Evolutionary conservation across 2,329 filamentous ascomycete species (phyloP).

Genomic region (Periconia sp.): DNA sequence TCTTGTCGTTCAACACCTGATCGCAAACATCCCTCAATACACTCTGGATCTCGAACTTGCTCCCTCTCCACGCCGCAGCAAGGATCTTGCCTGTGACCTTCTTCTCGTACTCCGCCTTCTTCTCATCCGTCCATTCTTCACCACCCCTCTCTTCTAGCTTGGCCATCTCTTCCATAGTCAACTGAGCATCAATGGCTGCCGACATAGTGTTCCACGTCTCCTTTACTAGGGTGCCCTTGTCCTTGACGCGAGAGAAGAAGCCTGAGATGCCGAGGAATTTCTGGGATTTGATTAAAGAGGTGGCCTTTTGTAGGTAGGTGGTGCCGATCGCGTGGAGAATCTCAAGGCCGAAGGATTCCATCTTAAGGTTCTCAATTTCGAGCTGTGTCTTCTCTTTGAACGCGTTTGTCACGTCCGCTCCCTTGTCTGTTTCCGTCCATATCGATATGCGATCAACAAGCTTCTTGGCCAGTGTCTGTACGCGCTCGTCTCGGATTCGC

Average conservation of each 20-base stretch:
- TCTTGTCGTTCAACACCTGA: conserved; percentile 78
- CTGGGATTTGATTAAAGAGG: conserved; percentile 87
- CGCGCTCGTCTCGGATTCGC: conserved; percentile 84
- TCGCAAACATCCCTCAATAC: conserved; percentile 96
- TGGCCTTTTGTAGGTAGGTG: conserved; percentile 88
- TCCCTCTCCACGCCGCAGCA: conserved; percentile 93
- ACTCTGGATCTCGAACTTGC: conserved; percentile 97
- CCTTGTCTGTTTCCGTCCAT: conserved; percentile 97
- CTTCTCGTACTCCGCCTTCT: conserved; percentile 92
- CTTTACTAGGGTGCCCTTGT: conserved; percentile 96
- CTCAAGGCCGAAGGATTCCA: conserved; percentile 97
- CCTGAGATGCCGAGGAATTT: conserved; percentile 96
- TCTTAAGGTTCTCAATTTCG: conserved; percentile 97
- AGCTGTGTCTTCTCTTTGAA: conserved; percentile 95
- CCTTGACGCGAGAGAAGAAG: conserved; percentile 91
- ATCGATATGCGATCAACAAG: conserved; percentile 87
- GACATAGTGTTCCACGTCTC: conserved; percentile 98
- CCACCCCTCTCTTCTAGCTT: conserved; percentile 93
- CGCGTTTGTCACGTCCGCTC: conserved; percentile 78
- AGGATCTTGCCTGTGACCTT: conserved; percentile 97
- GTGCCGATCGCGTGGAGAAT: conserved; percentile 94
- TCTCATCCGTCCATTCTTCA: conserved; percentile 98
- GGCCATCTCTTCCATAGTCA: conserved; percentile 99
- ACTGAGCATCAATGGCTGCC: conserved; percentile 93
- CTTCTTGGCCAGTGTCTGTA: conserved; percentile 83